These are phyloP conservation scores for Globisporangium splendens DNA, from an alignment of 352 stramenopile genomes.

Conservation along the genomic window DNA sequence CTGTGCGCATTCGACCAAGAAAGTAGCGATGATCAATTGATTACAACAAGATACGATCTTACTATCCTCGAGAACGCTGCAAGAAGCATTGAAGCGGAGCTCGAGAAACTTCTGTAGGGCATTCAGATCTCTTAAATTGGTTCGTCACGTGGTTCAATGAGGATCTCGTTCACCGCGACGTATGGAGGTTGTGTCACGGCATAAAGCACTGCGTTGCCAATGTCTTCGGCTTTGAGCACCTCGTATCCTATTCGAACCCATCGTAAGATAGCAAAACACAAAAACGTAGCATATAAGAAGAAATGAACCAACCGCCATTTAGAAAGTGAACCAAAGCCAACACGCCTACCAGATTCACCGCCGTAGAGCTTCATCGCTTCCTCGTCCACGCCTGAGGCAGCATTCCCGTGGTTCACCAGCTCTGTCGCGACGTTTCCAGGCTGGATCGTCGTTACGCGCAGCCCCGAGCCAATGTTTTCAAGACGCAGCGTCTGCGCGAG, in stretches of 20 bases:
- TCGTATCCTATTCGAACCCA: slow-evolving; percentile 42
- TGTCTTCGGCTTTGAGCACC: slow-evolving; percentile 79
- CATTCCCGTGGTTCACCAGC: slow-evolving; percentile 82
- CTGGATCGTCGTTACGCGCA: slow-evolving; percentile 88
- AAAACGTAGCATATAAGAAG: slow-evolving; percentile 7
- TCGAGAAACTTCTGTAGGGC: slow-evolving; percentile 42
- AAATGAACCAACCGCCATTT: not conserved
- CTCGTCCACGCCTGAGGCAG: slow-evolving; percentile 59
- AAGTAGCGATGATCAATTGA: slow-evolving; percentile 12
- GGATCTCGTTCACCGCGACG: slow-evolving; percentile 88
- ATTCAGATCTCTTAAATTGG: slow-evolving; percentile 53
- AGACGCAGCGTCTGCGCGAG: slow-evolving; percentile 66
- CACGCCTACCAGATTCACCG: slow-evolving; percentile 32
- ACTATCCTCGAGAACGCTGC: slow-evolving; percentile 35
- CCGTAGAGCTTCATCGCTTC: slow-evolving; percentile 79
- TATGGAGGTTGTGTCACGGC: slow-evolving; percentile 82
- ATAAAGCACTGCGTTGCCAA: slow-evolving; percentile 86
- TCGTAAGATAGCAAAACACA: slow-evolving; percentile 7
- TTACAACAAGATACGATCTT: slow-evolving; percentile 34
- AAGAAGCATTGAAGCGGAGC: slow-evolving; percentile 39
- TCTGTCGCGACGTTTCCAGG: slow-evolving; percentile 91
- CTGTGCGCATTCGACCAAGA: slow-evolving; percentile 54
- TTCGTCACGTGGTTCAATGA: slow-evolving; percentile 89
- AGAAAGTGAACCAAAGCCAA: not conserved
- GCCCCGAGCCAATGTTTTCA: slow-evolving; percentile 81